Evolutionary conservation across 2,329 filamentous ascomycete genomes (phyloP).

Genomic region (Stagonosporopsis rhizophila): DNA sequence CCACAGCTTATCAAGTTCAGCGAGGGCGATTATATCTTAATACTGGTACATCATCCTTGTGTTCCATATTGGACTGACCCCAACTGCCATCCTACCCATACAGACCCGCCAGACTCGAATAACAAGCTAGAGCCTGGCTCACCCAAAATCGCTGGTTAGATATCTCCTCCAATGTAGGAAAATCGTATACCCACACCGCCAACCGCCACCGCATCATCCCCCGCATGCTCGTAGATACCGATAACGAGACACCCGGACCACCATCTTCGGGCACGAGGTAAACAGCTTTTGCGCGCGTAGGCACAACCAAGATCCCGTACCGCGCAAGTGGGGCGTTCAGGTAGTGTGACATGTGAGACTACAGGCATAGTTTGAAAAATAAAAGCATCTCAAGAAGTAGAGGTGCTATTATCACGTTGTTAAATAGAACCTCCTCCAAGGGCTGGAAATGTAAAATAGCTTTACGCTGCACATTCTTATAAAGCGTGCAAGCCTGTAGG

Average conservation of each 20-base stretch:
- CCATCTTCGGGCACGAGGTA: slow-evolving; percentile 67
- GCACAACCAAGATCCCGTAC: slow-evolving; percentile 73
- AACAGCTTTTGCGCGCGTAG: slow-evolving; percentile 68
- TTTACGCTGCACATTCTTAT: too few species aligned
- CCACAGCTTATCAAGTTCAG: slow-evolving; percentile 63
- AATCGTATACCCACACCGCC: slow-evolving; percentile 60
- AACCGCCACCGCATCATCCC: slow-evolving; percentile 70
- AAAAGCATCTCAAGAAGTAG: too few species aligned
- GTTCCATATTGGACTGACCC: background rate
- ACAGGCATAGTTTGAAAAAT: too few species aligned
- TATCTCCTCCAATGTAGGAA: slow-evolving; percentile 64
- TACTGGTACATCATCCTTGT: slow-evolving; percentile 49
- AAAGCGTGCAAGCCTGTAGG: too few species aligned
- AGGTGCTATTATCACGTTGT: too few species aligned
- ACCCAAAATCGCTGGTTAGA: slow-evolving; percentile 67
- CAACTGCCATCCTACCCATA: too few species aligned
- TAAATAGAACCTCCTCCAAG: too few species aligned
- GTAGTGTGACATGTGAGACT: too few species aligned
- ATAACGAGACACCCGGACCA: slow-evolving; percentile 63
- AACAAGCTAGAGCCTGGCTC: slow-evolving; percentile 63
- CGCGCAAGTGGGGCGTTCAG: too few species aligned
- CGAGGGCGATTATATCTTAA: slow-evolving; percentile 59
- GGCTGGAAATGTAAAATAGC: too few species aligned
- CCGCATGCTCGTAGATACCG: slow-evolving; percentile 66
- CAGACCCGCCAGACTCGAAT: slow-evolving; percentile 68